Base-by-base conservation (phyloP, 176 grass and related monocot genomes). In the Tillandsia fasciculata region DNA sequence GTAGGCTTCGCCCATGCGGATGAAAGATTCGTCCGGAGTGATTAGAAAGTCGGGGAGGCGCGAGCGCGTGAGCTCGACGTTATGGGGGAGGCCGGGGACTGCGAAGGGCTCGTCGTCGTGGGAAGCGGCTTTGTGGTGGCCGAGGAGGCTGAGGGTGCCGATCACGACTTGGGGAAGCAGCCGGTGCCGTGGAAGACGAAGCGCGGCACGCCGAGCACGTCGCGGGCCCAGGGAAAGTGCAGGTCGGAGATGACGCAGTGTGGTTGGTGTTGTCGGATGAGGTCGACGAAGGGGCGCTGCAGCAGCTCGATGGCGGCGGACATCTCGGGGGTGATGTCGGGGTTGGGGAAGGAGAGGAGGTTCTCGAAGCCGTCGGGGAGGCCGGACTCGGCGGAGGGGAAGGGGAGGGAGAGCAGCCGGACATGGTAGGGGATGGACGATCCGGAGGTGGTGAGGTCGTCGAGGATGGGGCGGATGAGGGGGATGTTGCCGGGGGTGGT, bases 1-100 rank as follows among this genome's bases (percentile, higher is more conserved):
- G 50, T 76, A 61, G 2, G 68, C 49, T 6, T 65, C 68, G 51
- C 9, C 1, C 56, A 61, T 61, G 17, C 56, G 56, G 56, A 9
- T 61, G 3, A 61, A 6, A 7, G 17, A 61, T 61, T 61, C 56
- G 9, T 56, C 3, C 33, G 0, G 20, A 18, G 20, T 0, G 33
- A 42, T 7, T 6, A 33, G 11, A 1, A 18, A 22, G 0, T 68
- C 63, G 3, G 64, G 23, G 65, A 87, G 68, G 24, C 87, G 77
- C 52, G 68, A 70, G 4, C 74, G 66, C 49, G 42, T 20, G 17
- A 89, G 14, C 68, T 82, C 80, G 22, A 93, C 69, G 13, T 71
- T 74, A 64, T 82, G 83, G 9, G 86, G 90, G 10, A 94, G 57
- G 1, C 75, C 83, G 0, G 71, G 83, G 1, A 86, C 11, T 17